Base-by-base conservation (phyloP, 169 alveolate species). In the Eimeria sp. region DNA sequence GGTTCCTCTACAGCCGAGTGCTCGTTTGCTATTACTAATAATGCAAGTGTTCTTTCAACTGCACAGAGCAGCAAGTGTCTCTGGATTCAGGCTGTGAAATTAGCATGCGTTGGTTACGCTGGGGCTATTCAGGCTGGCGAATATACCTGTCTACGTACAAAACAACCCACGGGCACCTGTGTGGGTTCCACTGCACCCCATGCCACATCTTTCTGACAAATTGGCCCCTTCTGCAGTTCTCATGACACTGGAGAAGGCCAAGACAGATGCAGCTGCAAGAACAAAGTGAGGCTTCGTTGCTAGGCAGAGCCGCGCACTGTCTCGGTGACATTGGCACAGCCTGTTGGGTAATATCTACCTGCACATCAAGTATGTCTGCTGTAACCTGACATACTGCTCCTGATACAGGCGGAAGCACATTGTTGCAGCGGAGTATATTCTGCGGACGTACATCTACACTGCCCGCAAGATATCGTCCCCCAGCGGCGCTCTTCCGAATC, bases 401-500 rank as follows among this genome's bases (percentile, higher is more conserved):
- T 82, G 54, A 47, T 49, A 82, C 96, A 84, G 97, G 97, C 96
- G 99, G 94, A 97, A 97, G 95, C 95, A 97, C 63, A 94, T 98
- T 95, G 94, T 97, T 75, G 96, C 96, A 43, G 97, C 96, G 89
- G 98, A 98, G 58, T 98, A 98, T 82, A 99, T 98, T 95, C 82
- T 98, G 89, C 97, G 99, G 83, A 97, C 99, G 83, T 98, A 98
- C 93, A 73, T 98, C 25, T 98, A 98, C 96, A 97, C 98, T 5
- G 97, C 98, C 78, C 95, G 99, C 95, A 96, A 97, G 80, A 93
- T 98, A 10, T 70, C 96, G 45, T 96, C 98, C 40, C 96, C 97
- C 61, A 97, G 92, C 61, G 97, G 95, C 57, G 97, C 96, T 27
- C 96, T 96, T 51, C 98, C 99, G 47, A 98, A 97, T 61, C 97